These are phyloP conservation scores for Lophiostoma macrostomum DNA, from an alignment of 495 filamentous ascomycete genomes.

Conservation along the genomic window DNA sequence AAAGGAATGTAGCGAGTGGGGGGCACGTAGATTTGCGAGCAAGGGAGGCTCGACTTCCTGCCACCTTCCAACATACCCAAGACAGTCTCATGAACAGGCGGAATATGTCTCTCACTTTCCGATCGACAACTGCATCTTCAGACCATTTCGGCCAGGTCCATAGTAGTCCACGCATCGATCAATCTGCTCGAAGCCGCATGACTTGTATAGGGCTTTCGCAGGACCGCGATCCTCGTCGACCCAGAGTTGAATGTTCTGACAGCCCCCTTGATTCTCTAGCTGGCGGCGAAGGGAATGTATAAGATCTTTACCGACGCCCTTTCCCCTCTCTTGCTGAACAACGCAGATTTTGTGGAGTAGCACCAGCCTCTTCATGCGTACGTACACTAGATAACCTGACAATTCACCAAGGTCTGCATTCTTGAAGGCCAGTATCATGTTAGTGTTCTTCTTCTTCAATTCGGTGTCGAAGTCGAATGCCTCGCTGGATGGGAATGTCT, in stretches of 20 bases:
- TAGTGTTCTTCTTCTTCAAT: constrained; percentile 56
- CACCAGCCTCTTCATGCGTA: constrained; percentile 50
- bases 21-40: constrained; percentile 1
- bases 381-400: constrained; percentile 56
- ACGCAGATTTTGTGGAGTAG: constrained; percentile 62
- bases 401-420: constrained; percentile 28
- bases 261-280: constrained; percentile 53
- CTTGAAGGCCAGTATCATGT: constrained; percentile 48
- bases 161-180: constrained; percentile 57
- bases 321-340: constrained; percentile 48
- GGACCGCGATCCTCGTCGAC: constrained; percentile 54
- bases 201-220: constrained; percentile 51
- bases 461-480: constrained; percentile 53
- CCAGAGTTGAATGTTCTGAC: constrained; percentile 57
- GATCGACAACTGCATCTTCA: constrained; percentile 51
- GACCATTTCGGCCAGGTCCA: constrained; percentile 52
- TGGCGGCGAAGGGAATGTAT: constrained; percentile 49
- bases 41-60: constrained; percentile 21
- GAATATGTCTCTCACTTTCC: constrained; percentile 13
- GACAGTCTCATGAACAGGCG: background rate
- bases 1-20: constrained; percentile 10
- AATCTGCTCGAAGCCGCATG: constrained; percentile 52
- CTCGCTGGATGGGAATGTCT: constrained; percentile 58
- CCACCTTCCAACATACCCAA: constrained; percentile 18
- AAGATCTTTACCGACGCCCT: constrained; percentile 53